phyloP scores from a whole-genome alignment of 352 stramenopile species.

The Plasmopara viticola region DNA sequence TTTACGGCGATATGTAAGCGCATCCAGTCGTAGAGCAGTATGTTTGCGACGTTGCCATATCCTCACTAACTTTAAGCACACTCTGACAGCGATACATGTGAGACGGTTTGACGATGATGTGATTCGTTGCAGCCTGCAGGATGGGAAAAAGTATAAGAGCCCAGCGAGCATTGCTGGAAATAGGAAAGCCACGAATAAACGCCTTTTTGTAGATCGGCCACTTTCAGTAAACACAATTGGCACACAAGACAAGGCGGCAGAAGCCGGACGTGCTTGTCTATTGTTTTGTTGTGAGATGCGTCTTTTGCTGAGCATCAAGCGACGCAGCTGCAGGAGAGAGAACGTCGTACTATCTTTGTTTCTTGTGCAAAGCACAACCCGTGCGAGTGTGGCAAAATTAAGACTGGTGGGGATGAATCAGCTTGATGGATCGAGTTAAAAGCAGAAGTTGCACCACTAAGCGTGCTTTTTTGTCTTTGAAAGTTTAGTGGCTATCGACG shows the following conservation, averaged over 20 bases:
- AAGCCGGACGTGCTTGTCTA: constrained; percentile 20
- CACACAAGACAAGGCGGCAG: constrained; percentile 29
- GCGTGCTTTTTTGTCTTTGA: constrained; percentile 45
- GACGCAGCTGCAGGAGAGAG: constrained; percentile 7
- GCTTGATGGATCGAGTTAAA: constrained; percentile 4
- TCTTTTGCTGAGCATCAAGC: background rate
- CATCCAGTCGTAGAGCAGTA: too few relatives aligned
- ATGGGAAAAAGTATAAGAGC: constrained; percentile 55
- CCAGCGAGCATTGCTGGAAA: constrained; percentile 27
- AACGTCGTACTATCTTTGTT: constrained; percentile 67
- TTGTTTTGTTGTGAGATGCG: constrained; percentile 29
- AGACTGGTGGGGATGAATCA: background rate
- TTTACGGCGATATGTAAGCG: too few relatives aligned
- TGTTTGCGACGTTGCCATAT: too few relatives aligned
- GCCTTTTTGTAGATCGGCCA: constrained; percentile 53
- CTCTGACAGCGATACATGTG: too few relatives aligned
- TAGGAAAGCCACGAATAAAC: constrained; percentile 27
- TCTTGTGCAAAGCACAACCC: constrained; percentile 49
- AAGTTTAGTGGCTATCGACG: constrained; percentile 30
- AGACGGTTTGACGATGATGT: background rate
- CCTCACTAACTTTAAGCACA: too few relatives aligned
- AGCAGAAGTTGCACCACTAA: constrained; percentile 25
- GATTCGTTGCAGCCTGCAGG: constrained; percentile 20
- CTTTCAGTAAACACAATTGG: constrained; percentile 21
- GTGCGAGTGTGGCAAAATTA: constrained; percentile 9